phyloP scores from a whole-genome alignment of 768 basidiomycete species.

The Collybia sp. region DNA sequence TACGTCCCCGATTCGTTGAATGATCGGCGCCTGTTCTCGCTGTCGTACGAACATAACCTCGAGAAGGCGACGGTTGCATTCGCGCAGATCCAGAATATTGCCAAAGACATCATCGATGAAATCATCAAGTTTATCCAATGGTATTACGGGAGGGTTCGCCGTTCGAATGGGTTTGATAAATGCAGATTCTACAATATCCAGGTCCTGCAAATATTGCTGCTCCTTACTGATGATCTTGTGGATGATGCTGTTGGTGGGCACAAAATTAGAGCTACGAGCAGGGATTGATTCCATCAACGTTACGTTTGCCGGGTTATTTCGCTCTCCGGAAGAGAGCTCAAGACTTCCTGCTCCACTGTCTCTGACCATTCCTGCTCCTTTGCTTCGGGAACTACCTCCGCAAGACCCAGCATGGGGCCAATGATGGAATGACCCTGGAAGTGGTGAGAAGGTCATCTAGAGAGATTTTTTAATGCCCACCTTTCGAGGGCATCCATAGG shows the following conservation, averaged over 20 bases:
- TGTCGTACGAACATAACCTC: constrained; percentile 86
- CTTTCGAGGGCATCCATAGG: constrained; percentile 73
- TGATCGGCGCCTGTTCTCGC: constrained; percentile 77
- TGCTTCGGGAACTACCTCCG: constrained; percentile 25
- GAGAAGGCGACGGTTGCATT: constrained; percentile 77
- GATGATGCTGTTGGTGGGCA: constrained; percentile 49
- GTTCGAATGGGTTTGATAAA: constrained; percentile 44
- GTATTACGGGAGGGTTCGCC: constrained; percentile 39
- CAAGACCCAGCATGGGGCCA: constrained; percentile 16
- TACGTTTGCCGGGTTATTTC: constrained; percentile 82
- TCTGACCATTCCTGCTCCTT: constrained; percentile 42
- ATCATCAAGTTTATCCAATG: constrained; percentile 56
- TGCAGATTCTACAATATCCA: constrained; percentile 76
- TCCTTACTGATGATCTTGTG: constrained; percentile 87
- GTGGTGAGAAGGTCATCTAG: neutral
- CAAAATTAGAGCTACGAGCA: neutral
- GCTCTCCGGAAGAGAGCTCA: constrained; percentile 55
- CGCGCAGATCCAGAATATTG: constrained; percentile 83
- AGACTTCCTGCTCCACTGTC: constrained; percentile 34
- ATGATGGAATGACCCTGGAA: constrained; percentile 25
- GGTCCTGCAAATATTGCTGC: constrained; percentile 84
- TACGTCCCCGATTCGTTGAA: constrained; percentile 83
- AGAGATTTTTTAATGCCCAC: constrained; percentile 26
- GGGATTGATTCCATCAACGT: neutral
- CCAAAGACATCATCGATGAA: constrained; percentile 91